Evolutionary conservation across 2,329 filamentous ascomycete genomes (phyloP).

Genomic region (Ophiostoma novo-ulmi): DNA sequence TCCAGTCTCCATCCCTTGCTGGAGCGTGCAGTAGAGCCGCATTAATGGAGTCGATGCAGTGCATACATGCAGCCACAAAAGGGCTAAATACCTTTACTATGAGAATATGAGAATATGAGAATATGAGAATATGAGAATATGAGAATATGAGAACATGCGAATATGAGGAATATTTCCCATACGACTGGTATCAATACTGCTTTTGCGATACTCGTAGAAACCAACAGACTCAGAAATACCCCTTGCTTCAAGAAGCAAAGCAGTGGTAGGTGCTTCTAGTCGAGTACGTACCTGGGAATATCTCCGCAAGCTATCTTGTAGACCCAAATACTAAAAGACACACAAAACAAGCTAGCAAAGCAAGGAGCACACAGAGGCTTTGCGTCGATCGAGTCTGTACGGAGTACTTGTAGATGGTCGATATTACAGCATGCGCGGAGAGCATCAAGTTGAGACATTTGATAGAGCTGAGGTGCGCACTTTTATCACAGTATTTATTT

Average conservation of each 20-base stretch:
- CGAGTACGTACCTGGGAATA: background rate
- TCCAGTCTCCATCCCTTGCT: conserved; percentile 6
- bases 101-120: no score
- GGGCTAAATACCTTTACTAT: background rate
- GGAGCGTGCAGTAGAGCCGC: conserved; percentile 12
- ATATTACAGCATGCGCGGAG: background rate
- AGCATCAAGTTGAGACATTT: background rate
- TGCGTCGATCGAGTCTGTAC: background rate
- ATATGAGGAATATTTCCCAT: no score
- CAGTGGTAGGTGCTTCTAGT: background rate
- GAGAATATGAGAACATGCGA: no score
- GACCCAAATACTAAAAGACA: background rate
- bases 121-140: no score
- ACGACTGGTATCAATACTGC: no score
- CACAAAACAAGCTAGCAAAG: background rate
- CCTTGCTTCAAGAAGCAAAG: background rate
- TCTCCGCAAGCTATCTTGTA: background rate
- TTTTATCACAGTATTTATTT: background rate
- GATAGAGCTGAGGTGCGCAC: background rate
- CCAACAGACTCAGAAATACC: background rate
- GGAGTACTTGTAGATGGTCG: background rate
- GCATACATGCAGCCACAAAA: background rate
- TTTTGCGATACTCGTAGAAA: no score
- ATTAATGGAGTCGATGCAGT: background rate
- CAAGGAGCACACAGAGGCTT: conserved; percentile 1